These are phyloP conservation scores for Boletus reticuloceps DNA, from an alignment of 768 basidiomycete species.

Conservation along the genomic window DNA sequence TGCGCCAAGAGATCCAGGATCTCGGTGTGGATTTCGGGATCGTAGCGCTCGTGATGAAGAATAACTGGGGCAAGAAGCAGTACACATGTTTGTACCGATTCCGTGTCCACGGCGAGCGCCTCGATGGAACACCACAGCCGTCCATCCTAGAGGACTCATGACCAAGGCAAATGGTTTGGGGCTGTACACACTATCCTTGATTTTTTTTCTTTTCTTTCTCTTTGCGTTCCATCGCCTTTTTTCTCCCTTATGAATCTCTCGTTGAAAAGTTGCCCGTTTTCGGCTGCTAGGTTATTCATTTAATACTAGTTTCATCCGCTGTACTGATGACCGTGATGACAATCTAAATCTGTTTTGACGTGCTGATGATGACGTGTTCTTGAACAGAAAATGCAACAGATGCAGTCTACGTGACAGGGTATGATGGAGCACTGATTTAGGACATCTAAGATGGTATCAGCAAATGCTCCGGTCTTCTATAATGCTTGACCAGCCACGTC, in stretches of 20 bases:
- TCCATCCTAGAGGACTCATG: slow-evolving; percentile 25
- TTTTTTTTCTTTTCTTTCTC: background rate
- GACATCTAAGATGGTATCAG: background rate
- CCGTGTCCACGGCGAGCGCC: slow-evolving; percentile 68
- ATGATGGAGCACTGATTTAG: background rate
- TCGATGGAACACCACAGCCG: slow-evolving; percentile 42
- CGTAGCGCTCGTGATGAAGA: slow-evolving; percentile 74
- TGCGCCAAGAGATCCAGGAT: slow-evolving; percentile 60
- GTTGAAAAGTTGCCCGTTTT: background rate
- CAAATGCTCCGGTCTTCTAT: slow-evolving; percentile 1
- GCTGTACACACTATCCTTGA: slow-evolving; percentile 13
- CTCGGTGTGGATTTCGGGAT: slow-evolving; percentile 83
- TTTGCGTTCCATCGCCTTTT: background rate
- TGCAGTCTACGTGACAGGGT: background rate
- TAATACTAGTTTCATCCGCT: slow-evolving; percentile 16
- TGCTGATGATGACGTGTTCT: no score
- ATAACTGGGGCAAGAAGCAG: slow-evolving; percentile 82
- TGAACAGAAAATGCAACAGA: background rate
- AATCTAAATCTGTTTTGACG: slow-evolving; percentile 7
- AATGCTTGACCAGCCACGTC: slow-evolving; percentile 5
- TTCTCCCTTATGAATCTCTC: slow-evolving; percentile 4
- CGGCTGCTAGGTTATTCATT: slow-evolving; percentile 23
- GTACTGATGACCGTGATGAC: slow-evolving; percentile 28
- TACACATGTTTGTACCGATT: slow-evolving; percentile 90
- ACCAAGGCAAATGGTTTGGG: background rate